These are phyloP conservation scores for Skeletonema menzelii DNA, from an alignment of 108 stramenopile genomes.

Conservation along the genomic window DNA sequence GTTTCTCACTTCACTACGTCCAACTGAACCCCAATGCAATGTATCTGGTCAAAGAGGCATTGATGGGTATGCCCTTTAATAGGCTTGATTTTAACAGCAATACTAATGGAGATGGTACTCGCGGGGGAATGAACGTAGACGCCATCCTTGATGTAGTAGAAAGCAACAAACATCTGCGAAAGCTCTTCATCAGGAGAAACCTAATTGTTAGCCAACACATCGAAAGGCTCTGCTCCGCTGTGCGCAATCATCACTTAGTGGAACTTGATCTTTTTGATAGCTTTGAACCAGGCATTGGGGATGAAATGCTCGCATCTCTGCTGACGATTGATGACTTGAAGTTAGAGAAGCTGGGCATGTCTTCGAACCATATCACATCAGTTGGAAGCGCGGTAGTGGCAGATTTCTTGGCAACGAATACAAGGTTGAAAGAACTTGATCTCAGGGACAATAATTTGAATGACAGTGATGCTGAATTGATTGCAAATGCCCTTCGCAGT, in stretches of 20 bases:
- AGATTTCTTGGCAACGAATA: background rate
- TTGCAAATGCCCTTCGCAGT: background rate
- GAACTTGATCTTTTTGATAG: background rate
- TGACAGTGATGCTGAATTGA: background rate
- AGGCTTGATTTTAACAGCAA: background rate
- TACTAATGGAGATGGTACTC: background rate
- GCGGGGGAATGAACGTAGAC: background rate
- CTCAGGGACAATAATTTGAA: background rate
- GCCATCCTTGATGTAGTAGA: background rate
- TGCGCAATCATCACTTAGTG: background rate
- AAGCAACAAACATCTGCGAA: background rate
- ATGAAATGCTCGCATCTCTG: background rate
- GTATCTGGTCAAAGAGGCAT: background rate
- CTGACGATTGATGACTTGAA: background rate
- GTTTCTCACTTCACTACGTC: background rate
- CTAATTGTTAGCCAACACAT: background rate
- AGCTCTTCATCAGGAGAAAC: background rate
- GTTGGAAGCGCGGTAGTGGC: background rate
- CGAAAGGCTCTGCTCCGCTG: background rate
- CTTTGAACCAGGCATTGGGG: background rate
- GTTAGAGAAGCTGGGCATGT: background rate
- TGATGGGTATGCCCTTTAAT: background rate
- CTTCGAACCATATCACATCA: background rate
- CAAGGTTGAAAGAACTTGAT: background rate
- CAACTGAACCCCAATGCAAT: background rate